Evolutionary conservation across 1,139 yeast genomes (phyloP), one percentile per base, ranked within the genome.

Genomic region (Yamadazyma diddensiae): DNA sequence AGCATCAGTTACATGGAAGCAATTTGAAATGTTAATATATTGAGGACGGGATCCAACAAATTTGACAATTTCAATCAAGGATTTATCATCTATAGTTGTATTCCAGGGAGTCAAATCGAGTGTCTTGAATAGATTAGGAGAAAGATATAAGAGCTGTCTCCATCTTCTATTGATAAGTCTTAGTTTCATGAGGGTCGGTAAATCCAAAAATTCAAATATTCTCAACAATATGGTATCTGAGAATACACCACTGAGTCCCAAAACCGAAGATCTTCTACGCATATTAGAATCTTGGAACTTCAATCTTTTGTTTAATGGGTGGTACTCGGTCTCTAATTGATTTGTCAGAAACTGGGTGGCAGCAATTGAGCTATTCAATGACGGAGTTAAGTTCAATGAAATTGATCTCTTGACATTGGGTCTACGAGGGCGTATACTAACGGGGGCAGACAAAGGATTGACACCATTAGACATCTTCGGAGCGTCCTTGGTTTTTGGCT

Each of bases 1-100:
- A 42, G 73, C 81, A 51, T 82, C 90, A 0, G 88, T 81, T 7
- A 83, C 65, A 50, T 83, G 90, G 57, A 79, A 82, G 50, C 94
- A 83, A 52, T 79, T 77, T 14, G 87, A 78, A 14, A 83, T 70
- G 46, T 82, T 75, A 30, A 83, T 77, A 11, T 54, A 39, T 38
- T 62, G 63, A 0, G 90, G 88, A 33, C 92, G 63, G 2, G 79
- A 62, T 0, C 90, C 90, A 6, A 78, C 88, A 55, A 82, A 80
- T 45, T 79, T 75, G 1, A 84, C 76, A 29, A 83, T 79, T 28
- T 71, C 63, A 9, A 70, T 65, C 31, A 82, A 58, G 0, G 77
- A 71, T 10, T 62, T 53, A 53, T 83, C 90, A 45, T 75, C 71
- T 17, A 83, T 65, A 2, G 70, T 55, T 3, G 81, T 77, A 48